These are phyloP conservation scores for Penicillium turbatum DNA, from an alignment of 495 filamentous ascomycete species.

Conservation along the genomic window DNA sequence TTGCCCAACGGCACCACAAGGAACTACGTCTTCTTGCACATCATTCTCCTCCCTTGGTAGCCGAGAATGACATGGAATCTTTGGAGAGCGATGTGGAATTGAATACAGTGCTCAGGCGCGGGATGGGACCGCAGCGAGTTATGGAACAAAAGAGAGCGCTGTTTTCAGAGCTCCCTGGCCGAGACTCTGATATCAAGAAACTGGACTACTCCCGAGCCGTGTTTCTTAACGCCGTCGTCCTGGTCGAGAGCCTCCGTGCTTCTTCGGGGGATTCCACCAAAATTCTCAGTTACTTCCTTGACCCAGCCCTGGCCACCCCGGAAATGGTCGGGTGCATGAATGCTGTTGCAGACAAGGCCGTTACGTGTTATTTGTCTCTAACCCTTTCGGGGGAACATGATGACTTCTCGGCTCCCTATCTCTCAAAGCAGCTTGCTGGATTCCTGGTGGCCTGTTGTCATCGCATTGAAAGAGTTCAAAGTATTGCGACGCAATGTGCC, in stretches of 20 bases:
- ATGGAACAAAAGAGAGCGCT: constrained; percentile 76
- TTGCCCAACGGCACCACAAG: constrained; percentile 60
- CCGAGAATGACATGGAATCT: constrained; percentile 78
- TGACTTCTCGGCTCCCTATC: constrained; percentile 73
- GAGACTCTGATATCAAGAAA: constrained; percentile 69
- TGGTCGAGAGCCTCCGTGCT: constrained; percentile 81
- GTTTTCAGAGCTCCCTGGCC: constrained; percentile 63
- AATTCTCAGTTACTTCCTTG: constrained; percentile 83
- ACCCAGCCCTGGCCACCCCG: constrained; percentile 73
- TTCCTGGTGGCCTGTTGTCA: constrained; percentile 90
- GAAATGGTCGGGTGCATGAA: constrained; percentile 85
- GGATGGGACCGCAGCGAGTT: constrained; percentile 69
- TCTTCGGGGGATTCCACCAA: constrained; percentile 82
- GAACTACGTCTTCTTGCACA: constrained; percentile 79
- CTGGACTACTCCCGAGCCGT: constrained; percentile 84
- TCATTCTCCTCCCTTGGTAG: constrained; percentile 77
- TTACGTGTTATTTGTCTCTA: constrained; percentile 68
- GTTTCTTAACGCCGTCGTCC: constrained; percentile 79
- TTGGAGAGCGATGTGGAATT: constrained; percentile 93
- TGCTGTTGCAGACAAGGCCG: constrained; percentile 67
- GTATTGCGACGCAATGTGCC: constrained; percentile 72
- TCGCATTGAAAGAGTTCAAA: constrained; percentile 82
- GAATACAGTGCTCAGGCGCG: constrained; percentile 82
- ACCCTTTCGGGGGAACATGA: constrained; percentile 65
- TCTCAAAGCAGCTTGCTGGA: constrained; percentile 79